phyloP scores from a whole-genome alignment of 768 basidiomycete species.

The Agaricus sinodeliciosus region DNA sequence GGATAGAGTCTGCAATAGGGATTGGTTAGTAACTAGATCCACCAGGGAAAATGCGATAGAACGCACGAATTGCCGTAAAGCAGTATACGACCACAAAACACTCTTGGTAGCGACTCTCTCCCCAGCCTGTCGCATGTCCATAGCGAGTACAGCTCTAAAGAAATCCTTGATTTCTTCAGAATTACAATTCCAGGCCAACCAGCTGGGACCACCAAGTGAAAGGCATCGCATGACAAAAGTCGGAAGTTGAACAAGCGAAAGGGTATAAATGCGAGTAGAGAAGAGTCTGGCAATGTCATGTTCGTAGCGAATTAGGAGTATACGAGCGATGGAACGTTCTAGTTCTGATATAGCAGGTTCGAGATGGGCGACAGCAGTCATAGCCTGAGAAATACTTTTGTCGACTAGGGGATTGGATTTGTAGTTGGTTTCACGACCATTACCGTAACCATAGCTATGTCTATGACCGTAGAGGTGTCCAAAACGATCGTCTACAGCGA shows the following conservation, averaged over 20 bases:
- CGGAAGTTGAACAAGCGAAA: constrained; percentile 61
- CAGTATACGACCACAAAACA: constrained; percentile 75
- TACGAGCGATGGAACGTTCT: constrained; percentile 61
- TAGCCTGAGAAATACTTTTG: constrained; percentile 46
- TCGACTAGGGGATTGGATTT: constrained; percentile 41
- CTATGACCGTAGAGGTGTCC: background rate
- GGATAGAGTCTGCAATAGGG: constrained; percentile 48
- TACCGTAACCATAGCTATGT: background rate
- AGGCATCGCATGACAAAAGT: constrained; percentile 62
- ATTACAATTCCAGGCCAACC: constrained; percentile 63
- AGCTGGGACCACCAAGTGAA: constrained; percentile 55
- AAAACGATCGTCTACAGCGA: constrained; percentile 14
- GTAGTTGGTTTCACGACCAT: constrained; percentile 6
- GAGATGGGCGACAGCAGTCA: constrained; percentile 57
- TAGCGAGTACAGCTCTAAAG: constrained; percentile 59
- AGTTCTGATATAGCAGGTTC: constrained; percentile 49
- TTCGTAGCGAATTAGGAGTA: constrained; percentile 64
- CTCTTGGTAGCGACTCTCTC: constrained; percentile 77
- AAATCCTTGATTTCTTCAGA: constrained; percentile 71
- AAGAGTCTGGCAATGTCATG: constrained; percentile 72
- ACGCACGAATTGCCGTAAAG: constrained; percentile 67
- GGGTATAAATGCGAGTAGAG: constrained; percentile 59
- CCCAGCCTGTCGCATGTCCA: constrained; percentile 75
- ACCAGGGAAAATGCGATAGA: background rate
- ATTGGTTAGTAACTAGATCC: background rate